These are phyloP conservation scores for Eucalyptus camaldulensis DNA, from an alignment of 345 rosid genomes.

Conservation along the genomic window DNA sequence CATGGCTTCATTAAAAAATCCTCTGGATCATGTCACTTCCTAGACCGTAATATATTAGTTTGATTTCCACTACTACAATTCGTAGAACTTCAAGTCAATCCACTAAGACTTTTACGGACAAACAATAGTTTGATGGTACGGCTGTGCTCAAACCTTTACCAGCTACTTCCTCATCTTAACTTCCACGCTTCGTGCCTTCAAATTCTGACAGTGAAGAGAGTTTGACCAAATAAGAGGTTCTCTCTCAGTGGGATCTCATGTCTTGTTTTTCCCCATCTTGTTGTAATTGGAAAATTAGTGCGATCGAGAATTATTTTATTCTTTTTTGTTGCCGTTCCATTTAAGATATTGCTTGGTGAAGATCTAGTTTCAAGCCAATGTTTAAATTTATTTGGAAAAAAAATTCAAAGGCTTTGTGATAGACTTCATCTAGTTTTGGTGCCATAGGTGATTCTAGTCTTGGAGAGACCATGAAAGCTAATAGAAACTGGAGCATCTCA, in stretches of 20 bases:
- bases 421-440: too few relatives aligned
- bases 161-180: not conserved
- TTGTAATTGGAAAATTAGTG: not conserved
- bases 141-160: too few relatives aligned
- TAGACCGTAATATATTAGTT: too few relatives aligned
- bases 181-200: not conserved
- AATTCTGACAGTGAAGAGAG: not conserved
- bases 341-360: not conserved
- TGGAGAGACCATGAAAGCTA: too few relatives aligned
- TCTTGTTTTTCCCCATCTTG: not conserved
- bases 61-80: too few relatives aligned
- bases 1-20: too few relatives aligned
- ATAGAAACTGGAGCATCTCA: too few relatives aligned
- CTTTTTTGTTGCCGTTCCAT: not conserved
- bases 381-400: not conserved
- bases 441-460: too few relatives aligned
- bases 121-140: too few relatives aligned
- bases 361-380: not conserved
- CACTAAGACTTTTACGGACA: too few relatives aligned
- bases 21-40: too few relatives aligned
- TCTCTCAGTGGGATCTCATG: not conserved
- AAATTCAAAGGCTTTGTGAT: not conserved
- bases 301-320: not conserved
- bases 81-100: too few relatives aligned
- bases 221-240: not conserved